A percentile compares a stretch with the other conserved stretches of the same genome.
phyloP scores from a whole-genome alignment of 192 early-diverging fungal genomes.

The Neocallimastix lanati region DNA sequence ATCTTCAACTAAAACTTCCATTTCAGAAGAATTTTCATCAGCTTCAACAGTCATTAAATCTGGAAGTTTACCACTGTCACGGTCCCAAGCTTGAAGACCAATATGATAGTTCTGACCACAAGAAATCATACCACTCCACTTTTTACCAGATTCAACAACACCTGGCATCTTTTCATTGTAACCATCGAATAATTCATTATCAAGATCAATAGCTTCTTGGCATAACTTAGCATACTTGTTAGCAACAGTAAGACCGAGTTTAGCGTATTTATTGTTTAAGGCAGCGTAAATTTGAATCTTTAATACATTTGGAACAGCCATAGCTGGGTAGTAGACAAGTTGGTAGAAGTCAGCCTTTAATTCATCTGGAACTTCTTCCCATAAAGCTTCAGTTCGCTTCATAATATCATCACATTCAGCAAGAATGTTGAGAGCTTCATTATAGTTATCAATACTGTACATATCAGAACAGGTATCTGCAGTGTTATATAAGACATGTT shows the following conservation, averaged over 20 bases:
- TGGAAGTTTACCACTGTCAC: neutral
- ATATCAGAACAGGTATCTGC: neutral
- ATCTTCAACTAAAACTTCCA: neutral
- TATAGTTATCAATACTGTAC: neutral
- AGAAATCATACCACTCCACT: neutral
- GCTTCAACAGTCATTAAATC: neutral
- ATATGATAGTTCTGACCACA: neutral
- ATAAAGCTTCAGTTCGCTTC: neutral
- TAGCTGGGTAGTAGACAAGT: slow-evolving; percentile 8
- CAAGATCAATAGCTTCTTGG: neutral
- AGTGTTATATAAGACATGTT: neutral
- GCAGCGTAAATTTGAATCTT: slow-evolving; percentile 5
- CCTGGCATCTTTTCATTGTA: neutral
- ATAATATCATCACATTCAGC: neutral
- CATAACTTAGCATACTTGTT: slow-evolving; percentile 6
- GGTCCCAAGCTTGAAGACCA: neutral
- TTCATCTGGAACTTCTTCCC: neutral
- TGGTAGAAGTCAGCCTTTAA: slow-evolving; percentile 7
- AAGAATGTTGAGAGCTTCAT: neutral
- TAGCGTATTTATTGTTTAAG: neutral
- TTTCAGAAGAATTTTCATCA: neutral
- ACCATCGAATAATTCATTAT: neutral
- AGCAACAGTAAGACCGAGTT: neutral
- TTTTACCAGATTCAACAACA: neutral
- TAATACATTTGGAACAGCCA: slow-evolving; percentile 2